Evolutionary conservation across 148 eudicot species (phyloP), one percentile per base, ranked within the genome.

Genomic region (Limonium bicolor): DNA sequence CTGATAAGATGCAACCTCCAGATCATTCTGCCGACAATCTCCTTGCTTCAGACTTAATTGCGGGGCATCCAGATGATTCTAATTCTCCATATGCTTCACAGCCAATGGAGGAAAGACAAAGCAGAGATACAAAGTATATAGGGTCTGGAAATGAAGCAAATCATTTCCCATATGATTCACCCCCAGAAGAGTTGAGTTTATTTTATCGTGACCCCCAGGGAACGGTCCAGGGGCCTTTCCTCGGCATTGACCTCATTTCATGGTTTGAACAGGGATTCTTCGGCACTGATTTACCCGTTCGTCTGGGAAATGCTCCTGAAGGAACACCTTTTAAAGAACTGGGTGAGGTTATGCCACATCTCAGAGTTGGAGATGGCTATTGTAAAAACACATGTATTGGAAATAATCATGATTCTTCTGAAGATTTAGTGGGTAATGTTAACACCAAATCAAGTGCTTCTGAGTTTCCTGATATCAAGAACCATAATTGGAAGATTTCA

Each of bases 231-330:
- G 97, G 97, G 25, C 97, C 97, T 27, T 88, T 90, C 69, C 95
- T 84, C 34, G 97, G 97, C 15, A 84, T 59, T 46, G 97, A 90
- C 62, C 73, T 90, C 51, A 81, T 90, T 44, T 80, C 92, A 22
- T 90, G 97, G 97, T 90, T 77, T 58, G 92, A 84, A 25, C 97
- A 84, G 69, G 97, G 97, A 16, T 90, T 80, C 76, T 90, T 90
- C 43, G 95, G 87, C 33, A 53, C 65, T 6, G 85, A 90, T 32
- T 70, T 90, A 43, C 93, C 73, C 4, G 97, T 90, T 15, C 81
- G 84, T 26, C 43, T 67, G 54, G 86, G 47, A 55, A 95, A 80
- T 72, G 82, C 87, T 41, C 78, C 82, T 19, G 87, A 77, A 27
- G 69, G 63, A 31, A 60, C 79, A 46, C 70, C 84, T 17, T 90